Evolutionary conservation across 306 rosid genomes (phyloP), one percentile per base, ranked within the genome.

Genomic region (Gastrolobium villosum): DNA sequence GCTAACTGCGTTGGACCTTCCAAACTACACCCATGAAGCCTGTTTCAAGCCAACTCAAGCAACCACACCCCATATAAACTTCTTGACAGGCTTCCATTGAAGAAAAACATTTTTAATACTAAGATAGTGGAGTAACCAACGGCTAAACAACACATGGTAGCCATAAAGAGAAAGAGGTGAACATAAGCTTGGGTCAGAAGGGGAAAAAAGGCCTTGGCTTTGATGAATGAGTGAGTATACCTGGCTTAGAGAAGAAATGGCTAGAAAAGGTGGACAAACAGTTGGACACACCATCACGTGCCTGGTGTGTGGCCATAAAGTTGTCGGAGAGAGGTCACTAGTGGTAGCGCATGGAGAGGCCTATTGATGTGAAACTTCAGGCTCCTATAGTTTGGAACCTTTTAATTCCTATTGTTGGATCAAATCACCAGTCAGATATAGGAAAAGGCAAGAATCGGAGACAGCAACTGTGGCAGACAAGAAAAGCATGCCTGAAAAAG

Each of bases 41-140:
- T 48, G 11, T 68, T 68, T n/a, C 45, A 65, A 49, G 61, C 41
- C n/a, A 48, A 68, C 44, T 68, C 28, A 68, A 6, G 53, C 6
- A 3, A 46, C 34, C 10, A 5, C 54, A 65, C 43, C 15, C 6
- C 6, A 30, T 28, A 45, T 48, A 48, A 48, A 13, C 54, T 48
- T 48, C 54, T 2, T 45, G 50, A 55, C 57, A 60, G 65, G 26
- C 26, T 20, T 20, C 26, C 26, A 0, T 0, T 20, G 26, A 20
- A 20, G 26, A 20, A 20, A 20, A 20, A 20, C 26, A 20, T 20
- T 20, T 20, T 20, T 20, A 20, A 20, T 20, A 20, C 26, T 20
- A 20, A 20, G 26, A 20, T 20, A 20, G 26, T 20, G 26, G 26
- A 20, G 26, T 20, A 20, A 20, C 26, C 26, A 20, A 0, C 26